Percentiles rank a stretch among this genome's conserved stretches.
These are phyloP conservation scores for Trichoderma guizhouense DNA, from an alignment of 2,329 filamentous ascomycete species.

Conservation along the genomic window DNA sequence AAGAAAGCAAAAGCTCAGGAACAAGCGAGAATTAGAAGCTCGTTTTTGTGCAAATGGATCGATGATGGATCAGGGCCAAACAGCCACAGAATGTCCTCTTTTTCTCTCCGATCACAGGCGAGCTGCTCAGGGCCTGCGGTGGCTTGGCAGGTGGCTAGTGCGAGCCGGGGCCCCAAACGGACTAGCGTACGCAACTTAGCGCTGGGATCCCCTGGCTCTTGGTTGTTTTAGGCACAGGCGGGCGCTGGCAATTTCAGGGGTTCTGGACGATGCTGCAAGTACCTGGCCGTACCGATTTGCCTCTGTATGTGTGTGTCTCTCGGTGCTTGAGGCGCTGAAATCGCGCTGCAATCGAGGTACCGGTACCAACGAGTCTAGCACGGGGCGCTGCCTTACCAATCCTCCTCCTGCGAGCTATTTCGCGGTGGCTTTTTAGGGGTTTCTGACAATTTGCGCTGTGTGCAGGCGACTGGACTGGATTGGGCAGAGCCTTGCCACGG, in stretches of 20 bases:
- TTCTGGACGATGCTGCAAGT: neutral
- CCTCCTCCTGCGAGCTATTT: neutral
- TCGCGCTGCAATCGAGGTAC: neutral
- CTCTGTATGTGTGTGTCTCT: neutral
- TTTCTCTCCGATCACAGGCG: neutral
- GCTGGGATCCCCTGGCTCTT: constrained; percentile 1
- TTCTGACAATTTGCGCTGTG: neutral
- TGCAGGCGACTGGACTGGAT: neutral
- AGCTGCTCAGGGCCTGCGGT: neutral
- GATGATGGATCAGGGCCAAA: constrained; percentile 1
- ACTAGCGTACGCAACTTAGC: neutral
- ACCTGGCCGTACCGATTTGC: neutral
- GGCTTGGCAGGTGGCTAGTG: constrained; percentile 4
- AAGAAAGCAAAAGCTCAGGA: neutral
- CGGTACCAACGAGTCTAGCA: neutral
- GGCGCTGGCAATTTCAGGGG: constrained; percentile 10
- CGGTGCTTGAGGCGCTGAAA: neutral
- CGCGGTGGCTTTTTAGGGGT: neutral
- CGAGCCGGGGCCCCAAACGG: neutral
- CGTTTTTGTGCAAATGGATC: neutral
- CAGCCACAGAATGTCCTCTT: neutral
- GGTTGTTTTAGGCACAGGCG: neutral
- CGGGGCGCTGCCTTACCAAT: neutral
- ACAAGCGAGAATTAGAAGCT: neutral
- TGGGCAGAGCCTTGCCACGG: neutral